These are phyloP conservation scores for Phytophthora kernoviae DNA, from an alignment of 352 stramenopile species.

Conservation along the genomic window DNA sequence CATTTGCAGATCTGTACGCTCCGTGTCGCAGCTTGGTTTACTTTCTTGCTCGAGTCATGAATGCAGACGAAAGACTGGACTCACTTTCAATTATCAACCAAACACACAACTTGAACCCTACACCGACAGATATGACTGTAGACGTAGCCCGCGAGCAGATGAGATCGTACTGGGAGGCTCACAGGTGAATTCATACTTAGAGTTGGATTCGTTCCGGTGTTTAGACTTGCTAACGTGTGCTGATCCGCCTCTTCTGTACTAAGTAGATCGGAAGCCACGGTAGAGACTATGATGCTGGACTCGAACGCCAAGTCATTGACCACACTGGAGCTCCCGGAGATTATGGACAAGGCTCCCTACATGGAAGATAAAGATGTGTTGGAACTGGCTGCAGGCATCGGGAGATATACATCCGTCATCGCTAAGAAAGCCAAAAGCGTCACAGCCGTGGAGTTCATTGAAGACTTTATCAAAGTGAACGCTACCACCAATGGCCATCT, in stretches of 20 bases:
- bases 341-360: constrained; percentile 63
- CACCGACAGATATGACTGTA: constrained; percentile 37
- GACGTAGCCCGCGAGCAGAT: constrained; percentile 61
- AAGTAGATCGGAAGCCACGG: constrained; percentile 46
- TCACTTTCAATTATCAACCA: constrained; percentile 18
- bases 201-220: background rate
- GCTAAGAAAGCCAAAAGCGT: constrained; percentile 51
- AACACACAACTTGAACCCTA: background rate
- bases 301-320: constrained; percentile 68
- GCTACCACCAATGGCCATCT: constrained; percentile 48
- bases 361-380: constrained; percentile 65
- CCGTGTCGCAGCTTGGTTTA: constrained; percentile 2
- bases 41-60: background rate
- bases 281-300: constrained; percentile 88
- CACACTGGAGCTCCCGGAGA: constrained; percentile 73
- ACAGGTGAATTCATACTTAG: constrained; percentile 34
- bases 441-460: constrained; percentile 78
- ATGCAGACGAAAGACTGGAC: constrained; percentile 3
- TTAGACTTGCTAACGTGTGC: background rate
- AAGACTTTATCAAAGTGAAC: constrained; percentile 78
- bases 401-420: constrained; percentile 62
- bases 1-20: background rate
- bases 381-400: constrained; percentile 60
- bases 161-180: constrained; percentile 81
- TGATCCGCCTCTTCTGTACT: background rate